Evolutionary conservation across 164 flowering plant genomes (phyloP).

Genomic region (Tetrastigma voinierianum): DNA sequence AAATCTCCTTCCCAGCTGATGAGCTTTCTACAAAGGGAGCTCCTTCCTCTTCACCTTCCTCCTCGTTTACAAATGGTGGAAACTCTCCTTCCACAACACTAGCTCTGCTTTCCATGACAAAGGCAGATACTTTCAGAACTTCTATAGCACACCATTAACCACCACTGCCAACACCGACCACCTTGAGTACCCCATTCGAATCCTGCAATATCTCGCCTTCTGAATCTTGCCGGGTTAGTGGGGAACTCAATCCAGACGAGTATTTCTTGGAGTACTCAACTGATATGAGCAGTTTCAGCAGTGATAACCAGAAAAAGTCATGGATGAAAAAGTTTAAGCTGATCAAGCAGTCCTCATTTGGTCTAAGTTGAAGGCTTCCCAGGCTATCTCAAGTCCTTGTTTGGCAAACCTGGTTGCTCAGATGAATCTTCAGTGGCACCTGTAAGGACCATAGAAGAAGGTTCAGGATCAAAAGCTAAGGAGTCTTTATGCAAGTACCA

Average conservation of each 20-base stretch:
- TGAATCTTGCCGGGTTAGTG: constrained; percentile 46
- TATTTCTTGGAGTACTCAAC: constrained; percentile 22
- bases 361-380: constrained; percentile 42
- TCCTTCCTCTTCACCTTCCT: constrained; percentile 67
- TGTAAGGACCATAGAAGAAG: constrained; percentile 25
- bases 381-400: constrained; percentile 46
- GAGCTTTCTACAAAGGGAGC: constrained; percentile 73
- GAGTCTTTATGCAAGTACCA: constrained; percentile 16
- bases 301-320: constrained; percentile 30
- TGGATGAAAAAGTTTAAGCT: constrained; percentile 32
- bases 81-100: constrained; percentile 37
- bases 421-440: constrained; percentile 26
- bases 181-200: constrained; percentile 43
- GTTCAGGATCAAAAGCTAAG: constrained; percentile 16
- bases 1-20: constrained; percentile 63
- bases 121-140: constrained; percentile 22
- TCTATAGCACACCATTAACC: constrained; percentile 42
- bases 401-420: constrained; percentile 45
- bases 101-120: neutral
- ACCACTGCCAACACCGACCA: constrained; percentile 32
- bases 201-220: constrained; percentile 59
- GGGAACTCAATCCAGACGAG: constrained; percentile 49
- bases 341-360: constrained; percentile 34
- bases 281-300: constrained; percentile 8
- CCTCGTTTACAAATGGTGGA: constrained; percentile 56